Conservation (phyloP, 148 eudicot species). For the Spergularia marina region DNA sequence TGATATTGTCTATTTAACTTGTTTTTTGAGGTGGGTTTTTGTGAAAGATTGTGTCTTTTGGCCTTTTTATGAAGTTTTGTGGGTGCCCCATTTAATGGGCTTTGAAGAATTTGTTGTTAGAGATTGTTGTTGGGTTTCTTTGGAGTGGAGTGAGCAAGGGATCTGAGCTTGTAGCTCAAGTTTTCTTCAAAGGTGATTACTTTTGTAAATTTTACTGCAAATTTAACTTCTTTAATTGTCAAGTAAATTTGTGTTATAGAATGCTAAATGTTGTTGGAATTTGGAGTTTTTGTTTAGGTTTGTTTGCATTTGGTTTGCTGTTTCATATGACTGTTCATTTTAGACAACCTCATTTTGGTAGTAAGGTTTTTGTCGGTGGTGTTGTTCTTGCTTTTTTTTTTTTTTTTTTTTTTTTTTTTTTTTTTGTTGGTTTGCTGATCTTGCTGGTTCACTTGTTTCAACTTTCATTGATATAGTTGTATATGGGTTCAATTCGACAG, state of each 20-base stretch:
- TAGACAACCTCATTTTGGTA: not conserved
- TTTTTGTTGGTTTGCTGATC: not conserved
- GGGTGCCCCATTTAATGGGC: conserved; percentile 7
- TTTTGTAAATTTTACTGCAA: not conserved
- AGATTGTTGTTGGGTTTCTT: conserved; percentile 34
- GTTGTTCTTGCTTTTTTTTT: not conserved
- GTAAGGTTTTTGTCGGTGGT: not conserved
- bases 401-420: not conserved
- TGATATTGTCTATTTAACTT: not conserved
- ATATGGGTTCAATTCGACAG: not conserved
- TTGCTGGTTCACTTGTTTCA: not conserved
- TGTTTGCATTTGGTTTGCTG: conserved; percentile 6
- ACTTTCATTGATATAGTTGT: not conserved
- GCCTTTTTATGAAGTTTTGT: conserved; percentile 5
- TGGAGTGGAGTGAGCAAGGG: conserved; percentile 25
- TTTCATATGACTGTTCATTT: not conserved
- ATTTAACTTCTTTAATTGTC: conserved; percentile 2
- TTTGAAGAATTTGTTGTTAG: conserved; percentile 21
- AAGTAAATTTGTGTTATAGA: not conserved
- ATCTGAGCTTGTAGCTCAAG: conserved; percentile 37
- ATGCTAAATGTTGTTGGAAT: not conserved
- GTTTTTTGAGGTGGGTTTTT: conserved; percentile 5
- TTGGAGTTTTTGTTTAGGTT: not conserved
- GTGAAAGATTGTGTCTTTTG: conserved; percentile 15
- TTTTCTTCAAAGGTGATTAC: conserved; percentile 19